Percentiles rank a stretch among this genome's conserved stretches.
Evolutionary conservation across 73 alveolate species (phyloP).

Genomic region (Paramecium sonneborni): DNA sequence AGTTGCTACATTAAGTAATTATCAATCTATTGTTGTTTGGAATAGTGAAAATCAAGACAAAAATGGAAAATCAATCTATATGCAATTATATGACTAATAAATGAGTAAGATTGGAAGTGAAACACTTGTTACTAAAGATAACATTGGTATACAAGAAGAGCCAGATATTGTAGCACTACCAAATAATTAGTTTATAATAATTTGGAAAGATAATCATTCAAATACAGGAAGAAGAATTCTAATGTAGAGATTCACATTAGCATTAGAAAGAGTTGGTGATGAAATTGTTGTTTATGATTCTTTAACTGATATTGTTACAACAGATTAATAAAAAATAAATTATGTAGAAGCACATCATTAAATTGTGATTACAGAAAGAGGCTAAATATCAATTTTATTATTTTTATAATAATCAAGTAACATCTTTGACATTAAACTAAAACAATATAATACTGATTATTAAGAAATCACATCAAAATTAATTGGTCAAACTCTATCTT

Average conservation of each 20-base stretch:
- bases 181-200: not conserved
- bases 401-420: not conserved
- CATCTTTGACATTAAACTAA: not conserved
- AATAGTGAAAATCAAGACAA: not conserved
- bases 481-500: not conserved
- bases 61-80: not conserved
- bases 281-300: not conserved
- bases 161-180: not conserved
- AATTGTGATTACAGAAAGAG: not conserved
- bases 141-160: not conserved
- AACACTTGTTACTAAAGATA: not conserved
- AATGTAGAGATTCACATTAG: not conserved
- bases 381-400: not conserved
- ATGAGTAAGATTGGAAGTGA: not conserved
- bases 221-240: not conserved
- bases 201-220: slow-evolving; percentile 5
- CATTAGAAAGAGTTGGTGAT: not conserved
- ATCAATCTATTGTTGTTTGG: not conserved
- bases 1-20: not conserved
- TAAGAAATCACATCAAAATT: not conserved
- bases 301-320: not conserved
- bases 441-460: not conserved
- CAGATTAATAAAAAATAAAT: not conserved
- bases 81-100: not conserved
- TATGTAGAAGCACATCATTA: not conserved